Percentiles rank a stretch among this genome's conserved stretches.
Conservation (phyloP, 257 asterid species). For the Solanum chilense region DNA sequence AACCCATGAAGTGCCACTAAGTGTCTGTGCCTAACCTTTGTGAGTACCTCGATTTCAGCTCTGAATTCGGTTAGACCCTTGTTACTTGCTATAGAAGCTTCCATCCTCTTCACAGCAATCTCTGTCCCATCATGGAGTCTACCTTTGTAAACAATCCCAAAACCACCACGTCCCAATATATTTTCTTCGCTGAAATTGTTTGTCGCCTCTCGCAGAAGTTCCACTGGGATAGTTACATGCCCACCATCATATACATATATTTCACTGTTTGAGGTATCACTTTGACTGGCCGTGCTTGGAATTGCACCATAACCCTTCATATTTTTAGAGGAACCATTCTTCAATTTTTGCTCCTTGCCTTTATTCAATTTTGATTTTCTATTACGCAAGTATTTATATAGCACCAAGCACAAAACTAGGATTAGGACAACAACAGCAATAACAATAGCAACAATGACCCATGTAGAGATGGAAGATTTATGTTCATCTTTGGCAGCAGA, state of each 20-base stretch:
- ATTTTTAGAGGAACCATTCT: not conserved
- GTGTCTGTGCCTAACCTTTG: slow-evolving; percentile 65
- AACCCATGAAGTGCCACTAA: slow-evolving; percentile 76
- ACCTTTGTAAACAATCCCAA: slow-evolving; percentile 74
- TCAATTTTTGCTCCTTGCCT: not conserved
- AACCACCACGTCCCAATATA: slow-evolving; percentile 74
- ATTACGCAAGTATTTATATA: slow-evolving; percentile 21
- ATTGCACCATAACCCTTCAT: slow-evolving; percentile 1
- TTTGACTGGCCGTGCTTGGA: slow-evolving; percentile 1
- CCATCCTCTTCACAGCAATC: slow-evolving; percentile 92
- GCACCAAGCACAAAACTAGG: not conserved
- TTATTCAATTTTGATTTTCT: not conserved
- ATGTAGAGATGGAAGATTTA: slow-evolving; percentile 2
- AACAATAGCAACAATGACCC: slow-evolving; percentile 18
- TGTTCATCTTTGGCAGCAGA: not conserved
- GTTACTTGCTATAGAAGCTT: slow-evolving; percentile 21
- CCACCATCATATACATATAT: slow-evolving; percentile 33
- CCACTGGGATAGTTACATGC: slow-evolving; percentile 42
- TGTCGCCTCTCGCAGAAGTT: slow-evolving; percentile 54
- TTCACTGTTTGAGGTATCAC: slow-evolving; percentile 10
- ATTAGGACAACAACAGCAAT: slow-evolving; percentile 3
- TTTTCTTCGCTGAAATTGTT: slow-evolving; percentile 40
- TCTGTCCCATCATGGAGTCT: slow-evolving; percentile 50
- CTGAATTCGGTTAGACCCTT: slow-evolving; percentile 59
- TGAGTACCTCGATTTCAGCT: slow-evolving; percentile 85